Evolutionary conservation across 257 asterid species (phyloP).

Genomic region (Gynochthodes officinalis): DNA sequence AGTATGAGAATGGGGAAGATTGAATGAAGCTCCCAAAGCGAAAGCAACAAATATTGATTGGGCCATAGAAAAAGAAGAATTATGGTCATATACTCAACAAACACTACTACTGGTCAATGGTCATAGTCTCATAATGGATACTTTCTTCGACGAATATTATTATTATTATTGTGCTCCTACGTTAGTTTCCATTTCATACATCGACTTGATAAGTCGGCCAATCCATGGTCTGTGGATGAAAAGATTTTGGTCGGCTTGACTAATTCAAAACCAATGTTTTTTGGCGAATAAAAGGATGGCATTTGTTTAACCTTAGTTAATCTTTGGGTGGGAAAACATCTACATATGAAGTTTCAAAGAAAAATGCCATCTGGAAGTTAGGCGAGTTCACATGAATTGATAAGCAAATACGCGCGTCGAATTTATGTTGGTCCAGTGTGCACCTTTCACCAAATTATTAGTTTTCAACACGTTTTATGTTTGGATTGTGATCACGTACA

Average conservation of each 20-base stretch:
- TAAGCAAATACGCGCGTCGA: not conserved
- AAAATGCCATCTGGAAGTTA: too few relatives aligned
- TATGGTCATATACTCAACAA: not conserved
- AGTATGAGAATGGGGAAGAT: not conserved
- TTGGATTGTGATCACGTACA: too few relatives aligned
- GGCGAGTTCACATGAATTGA: not conserved
- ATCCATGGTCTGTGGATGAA: not conserved
- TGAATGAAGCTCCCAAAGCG: not conserved
- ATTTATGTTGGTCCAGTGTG: not conserved
- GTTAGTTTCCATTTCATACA: too few relatives aligned
- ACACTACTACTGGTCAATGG: not conserved
- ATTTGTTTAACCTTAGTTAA: too few relatives aligned
- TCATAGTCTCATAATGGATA: conserved; percentile 3
- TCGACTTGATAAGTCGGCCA: not conserved
- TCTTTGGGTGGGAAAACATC: too few relatives aligned
- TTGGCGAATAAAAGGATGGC: not conserved
- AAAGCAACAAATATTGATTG: conserved; percentile 2
- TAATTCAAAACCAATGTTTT: not conserved
- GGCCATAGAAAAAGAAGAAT: not conserved
- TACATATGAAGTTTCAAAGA: too few relatives aligned
- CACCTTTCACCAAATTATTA: not conserved
- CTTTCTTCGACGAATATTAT: not conserved
- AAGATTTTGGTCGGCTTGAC: not conserved
- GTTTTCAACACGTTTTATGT: too few relatives aligned
- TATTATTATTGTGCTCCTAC: too few relatives aligned